phyloP scores from a whole-genome alignment of 2,329 filamentous ascomycete genomes.

The Knoxdaviesia capensis region DNA sequence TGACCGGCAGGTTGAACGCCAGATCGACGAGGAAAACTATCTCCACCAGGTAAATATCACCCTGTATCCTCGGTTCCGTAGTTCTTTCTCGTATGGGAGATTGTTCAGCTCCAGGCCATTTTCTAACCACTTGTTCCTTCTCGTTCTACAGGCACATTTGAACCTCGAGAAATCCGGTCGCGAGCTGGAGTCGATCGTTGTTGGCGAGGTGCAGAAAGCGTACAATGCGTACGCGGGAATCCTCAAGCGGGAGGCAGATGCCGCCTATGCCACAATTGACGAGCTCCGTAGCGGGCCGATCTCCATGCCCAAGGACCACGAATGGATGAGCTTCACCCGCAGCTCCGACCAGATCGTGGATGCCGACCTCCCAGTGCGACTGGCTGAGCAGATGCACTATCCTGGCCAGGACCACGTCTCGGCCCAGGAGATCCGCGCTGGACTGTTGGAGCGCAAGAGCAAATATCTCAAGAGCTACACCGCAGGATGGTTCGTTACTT shows the following conservation, averaged over 20 bases:
- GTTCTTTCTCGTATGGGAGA: not conserved
- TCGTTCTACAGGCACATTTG: conserved; percentile 51
- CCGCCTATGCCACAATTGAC: conserved; percentile 57
- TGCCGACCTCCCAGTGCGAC: conserved; percentile 58
- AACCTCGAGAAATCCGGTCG: conserved; percentile 88
- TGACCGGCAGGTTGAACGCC: conserved; percentile 76
- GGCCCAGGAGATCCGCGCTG: conserved; percentile 66
- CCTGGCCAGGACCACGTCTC: conserved; percentile 75
- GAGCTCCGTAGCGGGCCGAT: conserved; percentile 70
- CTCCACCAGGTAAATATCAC: conserved; percentile 56
- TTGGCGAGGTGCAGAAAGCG: conserved; percentile 93
- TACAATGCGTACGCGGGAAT: conserved; percentile 90
- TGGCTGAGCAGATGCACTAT: conserved; percentile 69
- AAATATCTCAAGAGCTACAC: conserved; percentile 98
- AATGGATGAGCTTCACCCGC: conserved; percentile 72
- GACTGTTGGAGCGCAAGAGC: conserved; percentile 90
- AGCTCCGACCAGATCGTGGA: conserved; percentile 74
- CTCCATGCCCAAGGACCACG: conserved; percentile 80
- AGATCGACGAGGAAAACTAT: conserved; percentile 95
- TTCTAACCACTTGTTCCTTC: conserved; percentile 4
- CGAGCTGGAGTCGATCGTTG: conserved; percentile 88
- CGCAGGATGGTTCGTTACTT: conserved; percentile 59
- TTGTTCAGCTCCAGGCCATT: not conserved
- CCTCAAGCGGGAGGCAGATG: conserved; percentile 75
- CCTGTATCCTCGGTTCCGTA: not conserved